These are phyloP conservation scores for Salix viminalis DNA, from an alignment of 345 rosid species.

Conservation along the genomic window DNA sequence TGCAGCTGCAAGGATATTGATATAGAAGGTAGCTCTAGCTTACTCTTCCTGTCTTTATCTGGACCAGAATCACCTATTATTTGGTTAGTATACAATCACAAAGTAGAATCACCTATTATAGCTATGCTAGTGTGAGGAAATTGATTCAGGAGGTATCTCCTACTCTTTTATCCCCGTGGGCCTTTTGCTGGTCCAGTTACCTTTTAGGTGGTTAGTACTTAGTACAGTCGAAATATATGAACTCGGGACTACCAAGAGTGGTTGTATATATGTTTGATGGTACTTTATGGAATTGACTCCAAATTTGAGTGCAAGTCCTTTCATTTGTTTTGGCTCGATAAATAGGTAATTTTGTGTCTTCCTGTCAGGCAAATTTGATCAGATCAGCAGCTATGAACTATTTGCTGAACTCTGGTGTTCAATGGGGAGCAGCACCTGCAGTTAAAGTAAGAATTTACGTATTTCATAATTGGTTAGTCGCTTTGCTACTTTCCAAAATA, in stretches of 20 bases:
- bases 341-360: conserved; percentile 8
- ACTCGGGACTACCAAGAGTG: neutral
- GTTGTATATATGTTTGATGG: neutral
- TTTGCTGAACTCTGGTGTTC: conserved; percentile 82
- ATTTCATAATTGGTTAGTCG: conserved; percentile 1
- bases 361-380: conserved; percentile 73
- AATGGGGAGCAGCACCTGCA: conserved; percentile 90
- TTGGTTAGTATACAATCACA: neutral
- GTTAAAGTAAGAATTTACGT: conserved; percentile 60
- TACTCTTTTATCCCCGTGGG: neutral
- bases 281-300: neutral
- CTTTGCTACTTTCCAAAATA: neutral
- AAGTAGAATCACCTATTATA: neutral
- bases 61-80: neutral
- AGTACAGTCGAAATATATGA: neutral
- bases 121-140: neutral
- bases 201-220: neutral
- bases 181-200: neutral
- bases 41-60: neutral
- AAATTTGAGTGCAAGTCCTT: neutral
- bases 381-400: conserved; percentile 78
- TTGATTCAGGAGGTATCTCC: neutral
- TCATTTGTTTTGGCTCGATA: neutral
- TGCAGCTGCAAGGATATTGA: neutral
- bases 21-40: neutral